These are phyloP conservation scores for Rubia peregrina DNA, from an alignment of 305 asterid species.

Conservation along the genomic window DNA sequence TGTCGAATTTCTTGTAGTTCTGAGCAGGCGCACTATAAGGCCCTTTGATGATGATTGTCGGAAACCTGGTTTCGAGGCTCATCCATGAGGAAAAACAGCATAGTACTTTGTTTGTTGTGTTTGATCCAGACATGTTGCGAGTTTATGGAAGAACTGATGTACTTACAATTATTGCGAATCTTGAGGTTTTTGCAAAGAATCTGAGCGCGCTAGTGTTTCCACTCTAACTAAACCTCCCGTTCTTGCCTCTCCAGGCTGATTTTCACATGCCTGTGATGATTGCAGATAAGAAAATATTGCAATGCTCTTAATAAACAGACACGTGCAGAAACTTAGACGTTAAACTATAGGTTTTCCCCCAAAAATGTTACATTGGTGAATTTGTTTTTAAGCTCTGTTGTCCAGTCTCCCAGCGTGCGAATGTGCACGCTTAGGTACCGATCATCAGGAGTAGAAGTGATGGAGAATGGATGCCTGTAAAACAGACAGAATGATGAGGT, in stretches of 20 bases:
- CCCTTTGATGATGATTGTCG: constrained; percentile 59
- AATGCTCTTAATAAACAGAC: too few species aligned
- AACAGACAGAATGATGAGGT: not conserved
- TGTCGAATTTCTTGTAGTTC: constrained; percentile 74
- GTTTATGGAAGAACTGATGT: not conserved
- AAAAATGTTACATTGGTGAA: constrained; percentile 47
- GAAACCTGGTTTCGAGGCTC: constrained; percentile 39
- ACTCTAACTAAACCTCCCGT: constrained; percentile 49
- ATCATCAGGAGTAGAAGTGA: constrained; percentile 95
- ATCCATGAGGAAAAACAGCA: not conserved
- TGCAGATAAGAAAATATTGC: not conserved
- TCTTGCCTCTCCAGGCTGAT: constrained; percentile 33
- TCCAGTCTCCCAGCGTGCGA: constrained; percentile 90
- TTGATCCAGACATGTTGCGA: too few species aligned
- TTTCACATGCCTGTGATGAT: constrained; percentile 53
- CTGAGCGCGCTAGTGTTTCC: constrained; percentile 43
- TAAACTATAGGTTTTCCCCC: not conserved
- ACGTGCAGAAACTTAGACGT: too few species aligned
- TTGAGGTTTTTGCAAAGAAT: constrained; percentile 13
- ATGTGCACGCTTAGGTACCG: constrained; percentile 75
- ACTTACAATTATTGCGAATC: not conserved
- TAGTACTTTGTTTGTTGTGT: too few species aligned
- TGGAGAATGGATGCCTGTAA: constrained; percentile 94
- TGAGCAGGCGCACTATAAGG: constrained; percentile 99
- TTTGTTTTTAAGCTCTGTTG: constrained; percentile 59